Evolutionary conservation across 2,329 filamentous ascomycete species (phyloP).

Genomic region (Kalmusia sp.): DNA sequence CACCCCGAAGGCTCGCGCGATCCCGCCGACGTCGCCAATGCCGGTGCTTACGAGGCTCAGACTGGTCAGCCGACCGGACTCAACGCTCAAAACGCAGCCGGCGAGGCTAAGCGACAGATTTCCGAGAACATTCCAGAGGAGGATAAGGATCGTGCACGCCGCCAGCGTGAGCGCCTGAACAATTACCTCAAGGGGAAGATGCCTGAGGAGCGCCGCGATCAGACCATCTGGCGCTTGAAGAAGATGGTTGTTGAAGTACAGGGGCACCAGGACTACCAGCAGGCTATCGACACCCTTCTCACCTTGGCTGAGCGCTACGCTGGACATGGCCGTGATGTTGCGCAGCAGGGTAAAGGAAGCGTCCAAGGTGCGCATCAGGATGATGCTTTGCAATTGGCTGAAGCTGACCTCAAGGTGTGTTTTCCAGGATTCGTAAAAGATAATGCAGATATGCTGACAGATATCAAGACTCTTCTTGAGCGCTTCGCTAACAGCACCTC

Average conservation of each 20-base stretch:
- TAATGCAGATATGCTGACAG: slow-evolving; percentile 58
- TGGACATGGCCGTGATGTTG: slow-evolving; percentile 72
- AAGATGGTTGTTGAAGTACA: slow-evolving; percentile 99
- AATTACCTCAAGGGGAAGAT: slow-evolving; percentile 87
- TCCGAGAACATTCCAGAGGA: slow-evolving; percentile 72
- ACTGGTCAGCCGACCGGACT: slow-evolving; percentile 56
- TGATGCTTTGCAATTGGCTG: slow-evolving; percentile 71
- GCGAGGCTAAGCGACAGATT: slow-evolving; percentile 63
- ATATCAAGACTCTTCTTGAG: slow-evolving; percentile 79
- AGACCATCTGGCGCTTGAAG: slow-evolving; percentile 90
- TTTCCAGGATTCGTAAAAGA: slow-evolving; percentile 47
- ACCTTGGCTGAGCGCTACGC: slow-evolving; percentile 84
- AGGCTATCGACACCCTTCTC: slow-evolving; percentile 88
- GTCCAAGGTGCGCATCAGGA: slow-evolving; percentile 75
- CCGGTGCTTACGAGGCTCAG: slow-evolving; percentile 59
- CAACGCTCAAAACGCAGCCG: slow-evolving; percentile 59
- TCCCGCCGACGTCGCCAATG: slow-evolving; percentile 61
- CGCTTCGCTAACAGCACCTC: slow-evolving; percentile 96
- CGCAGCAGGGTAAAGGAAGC: slow-evolving; percentile 69
- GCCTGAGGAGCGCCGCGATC: slow-evolving; percentile 89
- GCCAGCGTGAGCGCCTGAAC: slow-evolving; percentile 60
- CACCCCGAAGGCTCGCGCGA: slow-evolving; percentile 64
- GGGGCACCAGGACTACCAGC: slow-evolving; percentile 90
- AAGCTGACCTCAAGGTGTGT: slow-evolving; percentile 77
- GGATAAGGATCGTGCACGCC: slow-evolving; percentile 49